phyloP scores from a whole-genome alignment of 2,329 filamentous ascomycete species.

The Hymenoscyphus scutula region DNA sequence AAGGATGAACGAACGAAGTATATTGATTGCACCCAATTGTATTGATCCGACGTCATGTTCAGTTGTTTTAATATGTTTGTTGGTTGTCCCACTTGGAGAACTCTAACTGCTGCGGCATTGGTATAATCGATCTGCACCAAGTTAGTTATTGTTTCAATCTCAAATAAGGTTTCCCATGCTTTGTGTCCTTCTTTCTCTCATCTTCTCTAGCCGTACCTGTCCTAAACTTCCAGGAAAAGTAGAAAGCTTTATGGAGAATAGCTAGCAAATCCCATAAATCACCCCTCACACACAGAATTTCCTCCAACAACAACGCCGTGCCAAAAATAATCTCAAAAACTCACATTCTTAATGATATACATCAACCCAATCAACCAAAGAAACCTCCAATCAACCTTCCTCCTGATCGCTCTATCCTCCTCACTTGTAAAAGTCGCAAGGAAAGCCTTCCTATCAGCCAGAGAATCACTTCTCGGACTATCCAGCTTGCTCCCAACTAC shows the following conservation, averaged over 20 bases:
- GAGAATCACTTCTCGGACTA: slow-evolving; percentile 19
- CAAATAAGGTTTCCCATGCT: too few species aligned
- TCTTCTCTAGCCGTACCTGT: too few species aligned
- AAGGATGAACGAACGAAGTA: slow-evolving; percentile 38
- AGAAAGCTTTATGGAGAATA: too few species aligned
- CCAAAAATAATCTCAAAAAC: too few species aligned
- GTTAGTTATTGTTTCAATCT: background rate
- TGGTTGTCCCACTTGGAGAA: slow-evolving; percentile 42
- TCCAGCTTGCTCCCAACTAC: slow-evolving; percentile 8
- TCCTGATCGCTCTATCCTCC: slow-evolving; percentile 41
- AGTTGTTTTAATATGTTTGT: slow-evolving; percentile 41
- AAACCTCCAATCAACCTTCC: slow-evolving; percentile 42
- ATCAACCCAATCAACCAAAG: slow-evolving; percentile 41
- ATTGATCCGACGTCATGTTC: slow-evolving; percentile 41
- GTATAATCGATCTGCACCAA: slow-evolving; percentile 38
- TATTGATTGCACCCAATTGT: slow-evolving; percentile 42
- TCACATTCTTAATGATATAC: slow-evolving; percentile 43
- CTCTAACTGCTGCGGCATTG: slow-evolving; percentile 43
- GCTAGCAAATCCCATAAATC: too few species aligned
- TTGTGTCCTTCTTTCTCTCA: too few species aligned
- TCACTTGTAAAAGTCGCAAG: slow-evolving; percentile 40
- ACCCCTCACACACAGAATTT: too few species aligned
- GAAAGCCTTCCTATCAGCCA: slow-evolving; percentile 31
- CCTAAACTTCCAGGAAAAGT: too few species aligned
- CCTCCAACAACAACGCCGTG: too few species aligned